phyloP scores from a whole-genome alignment of 2,329 filamentous ascomycete species.

The Colletotrichum australisinense region DNA sequence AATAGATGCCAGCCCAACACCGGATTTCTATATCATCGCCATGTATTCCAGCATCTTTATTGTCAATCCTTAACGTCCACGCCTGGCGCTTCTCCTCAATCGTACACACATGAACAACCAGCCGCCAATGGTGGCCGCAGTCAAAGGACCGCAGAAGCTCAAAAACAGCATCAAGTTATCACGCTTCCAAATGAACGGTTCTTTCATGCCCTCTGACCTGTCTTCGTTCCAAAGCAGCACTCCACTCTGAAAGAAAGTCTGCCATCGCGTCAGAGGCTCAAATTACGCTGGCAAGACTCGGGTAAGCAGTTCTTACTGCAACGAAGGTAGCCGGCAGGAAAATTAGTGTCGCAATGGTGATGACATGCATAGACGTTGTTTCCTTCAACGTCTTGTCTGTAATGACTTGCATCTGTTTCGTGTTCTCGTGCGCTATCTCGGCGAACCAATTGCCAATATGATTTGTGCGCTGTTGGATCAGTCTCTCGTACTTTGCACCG shows the following conservation, averaged over 20 bases:
- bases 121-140: background rate
- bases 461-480: background rate
- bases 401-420: background rate
- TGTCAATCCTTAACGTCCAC: too few relatives aligned
- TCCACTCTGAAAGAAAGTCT: slow-evolving; percentile 21
- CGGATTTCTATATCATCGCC: too few relatives aligned
- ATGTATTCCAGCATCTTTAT: too few relatives aligned
- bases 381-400: background rate
- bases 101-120: background rate
- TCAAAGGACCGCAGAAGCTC: background rate
- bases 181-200: background rate
- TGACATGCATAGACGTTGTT: slow-evolving; percentile 10
- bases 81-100: background rate
- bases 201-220: background rate
- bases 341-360: background rate
- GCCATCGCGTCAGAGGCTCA: background rate
- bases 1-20: too few relatives aligned
- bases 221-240: background rate
- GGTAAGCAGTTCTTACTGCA: slow-evolving; percentile 15
- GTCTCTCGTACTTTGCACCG: background rate
- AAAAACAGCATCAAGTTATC: background rate
- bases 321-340: slow-evolving; percentile 18
- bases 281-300: background rate
- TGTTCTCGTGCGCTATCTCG: background rate
- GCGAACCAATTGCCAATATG: background rate